Conservation (phyloP, 345 rosid species). For the Dipteronia dyeriana region DNA sequence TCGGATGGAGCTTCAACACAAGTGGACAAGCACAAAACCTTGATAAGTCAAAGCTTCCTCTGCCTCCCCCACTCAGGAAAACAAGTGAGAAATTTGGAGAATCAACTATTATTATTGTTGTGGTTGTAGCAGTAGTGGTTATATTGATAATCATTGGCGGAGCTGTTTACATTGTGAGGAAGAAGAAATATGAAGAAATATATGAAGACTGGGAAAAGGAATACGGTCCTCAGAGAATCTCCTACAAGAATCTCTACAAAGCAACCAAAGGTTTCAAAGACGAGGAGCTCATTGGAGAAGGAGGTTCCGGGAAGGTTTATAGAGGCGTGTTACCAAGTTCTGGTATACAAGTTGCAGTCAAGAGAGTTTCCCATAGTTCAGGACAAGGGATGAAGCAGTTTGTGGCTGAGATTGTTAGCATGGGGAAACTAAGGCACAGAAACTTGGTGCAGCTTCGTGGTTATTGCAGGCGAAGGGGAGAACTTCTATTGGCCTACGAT, state of each 20-base stretch:
- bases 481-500: conserved; percentile 56
- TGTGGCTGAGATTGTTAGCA: conserved; percentile 42
- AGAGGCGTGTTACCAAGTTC: conserved; percentile 50
- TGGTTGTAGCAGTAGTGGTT: too few species aligned
- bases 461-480: conserved; percentile 57
- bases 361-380: conserved; percentile 46
- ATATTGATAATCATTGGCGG: too few species aligned
- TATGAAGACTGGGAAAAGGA: conserved; percentile 69
- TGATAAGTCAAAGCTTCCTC: conserved; percentile 49
- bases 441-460: conserved; percentile 58
- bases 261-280: conserved; percentile 68
- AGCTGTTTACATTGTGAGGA: conserved; percentile 16
- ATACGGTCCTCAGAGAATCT: conserved; percentile 55
- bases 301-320: conserved; percentile 59
- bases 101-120: too few species aligned
- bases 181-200: conserved; percentile 53
- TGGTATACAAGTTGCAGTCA: conserved; percentile 52
- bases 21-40: conserved; percentile 50
- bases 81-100: too few species aligned
- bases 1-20: conserved; percentile 66
- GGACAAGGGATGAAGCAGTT: conserved; percentile 53
- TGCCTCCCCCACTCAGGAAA: conserved; percentile 9
- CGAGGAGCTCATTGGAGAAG: conserved; percentile 44
- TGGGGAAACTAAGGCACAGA: conserved; percentile 52
- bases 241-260: conserved; percentile 50